phyloP scores from a whole-genome alignment of 768 basidiomycete species.

The Candolleomyces aberdarensis region DNA sequence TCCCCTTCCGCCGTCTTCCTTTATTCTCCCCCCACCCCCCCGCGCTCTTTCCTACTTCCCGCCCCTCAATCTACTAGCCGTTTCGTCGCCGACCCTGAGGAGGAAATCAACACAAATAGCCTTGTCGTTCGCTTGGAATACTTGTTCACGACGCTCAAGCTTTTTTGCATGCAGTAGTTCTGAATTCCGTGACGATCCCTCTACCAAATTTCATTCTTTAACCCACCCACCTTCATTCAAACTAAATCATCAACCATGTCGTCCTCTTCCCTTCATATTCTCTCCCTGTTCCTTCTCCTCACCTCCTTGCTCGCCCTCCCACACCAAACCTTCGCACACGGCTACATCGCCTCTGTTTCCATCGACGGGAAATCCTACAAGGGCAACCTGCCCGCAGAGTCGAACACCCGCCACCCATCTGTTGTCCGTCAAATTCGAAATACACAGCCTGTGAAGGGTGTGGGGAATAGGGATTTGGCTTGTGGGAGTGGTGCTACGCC shows the following conservation, averaged over 20 bases:
- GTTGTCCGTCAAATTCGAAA: conserved; percentile 39
- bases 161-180: background rate
- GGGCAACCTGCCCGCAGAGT: conserved; percentile 20
- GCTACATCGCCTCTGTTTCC: conserved; percentile 35
- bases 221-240: background rate
- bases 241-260: background rate
- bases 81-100: background rate
- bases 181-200: background rate
- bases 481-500: conserved; percentile 55
- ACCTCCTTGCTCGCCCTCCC: conserved; percentile 20
- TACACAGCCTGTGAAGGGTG: conserved; percentile 47
- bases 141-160: background rate
- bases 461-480: conserved; percentile 50
- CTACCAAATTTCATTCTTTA: background rate
- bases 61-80: background rate
- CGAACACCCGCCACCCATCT: conserved; percentile 15
- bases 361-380: conserved; percentile 37
- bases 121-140: background rate
- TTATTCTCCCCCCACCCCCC: background rate
- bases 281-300: conserved; percentile 18
- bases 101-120: background rate
- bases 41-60: background rate
- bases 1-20: too few relatives aligned
- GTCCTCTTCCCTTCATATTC: background rate
- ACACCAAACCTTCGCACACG: conserved; percentile 40